Evolutionary conservation across 805 yeast species (phyloP).

Genomic region (Kuraishia cidri): DNA sequence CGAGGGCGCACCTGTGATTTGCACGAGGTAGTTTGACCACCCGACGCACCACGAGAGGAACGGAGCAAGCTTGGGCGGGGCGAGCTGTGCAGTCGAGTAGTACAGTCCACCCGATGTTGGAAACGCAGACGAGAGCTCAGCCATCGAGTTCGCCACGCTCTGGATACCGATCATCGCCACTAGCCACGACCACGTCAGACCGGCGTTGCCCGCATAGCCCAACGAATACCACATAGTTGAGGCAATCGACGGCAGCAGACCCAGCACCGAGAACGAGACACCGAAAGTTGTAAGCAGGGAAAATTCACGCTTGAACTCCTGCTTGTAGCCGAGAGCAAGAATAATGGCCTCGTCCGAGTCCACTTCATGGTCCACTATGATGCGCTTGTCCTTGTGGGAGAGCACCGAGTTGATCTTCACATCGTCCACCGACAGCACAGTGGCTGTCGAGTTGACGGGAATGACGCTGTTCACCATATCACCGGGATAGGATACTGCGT

Average conservation of each 20-base stretch:
- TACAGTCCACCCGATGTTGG: constrained; percentile 67
- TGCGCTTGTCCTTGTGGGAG: constrained; percentile 11
- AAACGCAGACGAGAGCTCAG: constrained; percentile 56
- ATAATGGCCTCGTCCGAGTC: constrained; percentile 43
- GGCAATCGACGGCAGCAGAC: constrained; percentile 58
- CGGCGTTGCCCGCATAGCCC: constrained; percentile 53
- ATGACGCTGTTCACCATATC: constrained; percentile 5
- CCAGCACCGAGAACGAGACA: constrained; percentile 59
- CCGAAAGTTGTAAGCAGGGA: constrained; percentile 46
- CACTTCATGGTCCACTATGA: constrained; percentile 35
- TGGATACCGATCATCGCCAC: constrained; percentile 46
- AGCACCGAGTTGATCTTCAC: constrained; percentile 15
- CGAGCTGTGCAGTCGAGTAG: constrained; percentile 55
- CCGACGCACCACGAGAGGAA: constrained; percentile 54
- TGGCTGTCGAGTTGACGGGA: constrained; percentile 14
- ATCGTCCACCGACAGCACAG: constrained; percentile 18
- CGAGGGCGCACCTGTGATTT: constrained; percentile 54
- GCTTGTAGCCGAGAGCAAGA: constrained; percentile 53
- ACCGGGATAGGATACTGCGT: no score
- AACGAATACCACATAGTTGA: constrained; percentile 54
- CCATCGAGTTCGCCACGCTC: constrained; percentile 52
- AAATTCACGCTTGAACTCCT: constrained; percentile 57
- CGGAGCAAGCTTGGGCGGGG: constrained; percentile 47
- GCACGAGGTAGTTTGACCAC: constrained; percentile 59
- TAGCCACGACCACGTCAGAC: constrained; percentile 56